Base-by-base conservation (phyloP, 371 early-diverging fungal species). In the Mucor velutinosus region DNA sequence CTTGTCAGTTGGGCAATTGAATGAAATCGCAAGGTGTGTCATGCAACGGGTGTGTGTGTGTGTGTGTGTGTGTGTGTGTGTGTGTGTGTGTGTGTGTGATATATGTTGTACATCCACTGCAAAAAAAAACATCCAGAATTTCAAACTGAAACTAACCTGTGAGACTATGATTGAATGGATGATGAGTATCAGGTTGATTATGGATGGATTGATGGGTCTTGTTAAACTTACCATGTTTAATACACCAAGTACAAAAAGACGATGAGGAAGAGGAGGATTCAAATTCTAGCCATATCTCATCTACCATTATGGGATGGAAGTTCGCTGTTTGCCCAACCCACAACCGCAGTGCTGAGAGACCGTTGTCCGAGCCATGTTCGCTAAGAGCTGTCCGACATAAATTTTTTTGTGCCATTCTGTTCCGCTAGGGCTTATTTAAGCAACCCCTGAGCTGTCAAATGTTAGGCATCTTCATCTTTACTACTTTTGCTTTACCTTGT, bases 181-280 rank as follows among this genome's bases (percentile, higher is more conserved):
- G 51, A 57, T 61, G 47, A 51, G 51, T 25, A 11, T 51, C 6
- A 25, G 19, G 45, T 19, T 45, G 17, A 1, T 19, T 47, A 39
- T 51, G 39, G 60, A 58, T 64, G 68, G 68, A 68, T 68, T 27
- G 33, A 59, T 63, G 45, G 29, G 25, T 47, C 19, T 17, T 47
- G n/a, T 3, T 43, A 0, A 21, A 49, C 53, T 63, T 64, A 69
- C 69, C 69, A 69, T 69, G 56, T 60, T 69, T 68, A 61, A 61
- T 69, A 69, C 69, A 69, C 69, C 69, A 64, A 69, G 63, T 62
- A 63, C 58, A 65, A 67, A 53, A 53, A 65, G 65, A 55, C 21
- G 65, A 70, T 55, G 70, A 59, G 61, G 58, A 67, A 67, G 62
- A 67, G 67, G 62, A 62, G 61, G 67, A 67, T 61, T 30, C 35